phyloP scores from a whole-genome alignment of 2,329 filamentous ascomycete species.

The Lasiodiplodia theobromae region DNA sequence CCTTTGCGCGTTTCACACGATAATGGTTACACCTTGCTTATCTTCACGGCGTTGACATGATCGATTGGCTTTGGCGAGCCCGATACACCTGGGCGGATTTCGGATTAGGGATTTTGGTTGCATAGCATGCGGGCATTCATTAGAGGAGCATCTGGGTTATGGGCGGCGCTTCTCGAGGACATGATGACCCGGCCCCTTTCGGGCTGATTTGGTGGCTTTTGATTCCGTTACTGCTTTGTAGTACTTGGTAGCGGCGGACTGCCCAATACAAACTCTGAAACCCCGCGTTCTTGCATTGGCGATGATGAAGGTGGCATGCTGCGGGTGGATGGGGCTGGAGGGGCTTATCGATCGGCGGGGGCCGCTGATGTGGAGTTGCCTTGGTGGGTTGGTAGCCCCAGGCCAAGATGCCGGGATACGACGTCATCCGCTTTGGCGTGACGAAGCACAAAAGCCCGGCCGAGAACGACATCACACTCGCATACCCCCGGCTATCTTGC shows the following conservation, averaged over 20 bases:
- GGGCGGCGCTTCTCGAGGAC: conserved; percentile 32
- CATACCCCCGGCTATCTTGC: not conserved
- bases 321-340: not conserved
- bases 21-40: conserved; percentile 11
- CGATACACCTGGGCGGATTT: conserved; percentile 3
- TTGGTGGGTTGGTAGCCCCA: not conserved
- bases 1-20: conserved; percentile 19
- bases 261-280: conserved; percentile 22
- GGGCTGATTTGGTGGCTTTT: conserved; percentile 16
- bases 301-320: not conserved
- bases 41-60: conserved; percentile 11
- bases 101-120: conserved; percentile 14
- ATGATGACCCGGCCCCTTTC: conserved; percentile 26
- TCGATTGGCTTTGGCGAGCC: not conserved
- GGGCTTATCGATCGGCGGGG: conserved; percentile 12
- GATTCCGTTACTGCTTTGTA: conserved; percentile 18
- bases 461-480: conserved; percentile 14
- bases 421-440: conserved; percentile 19
- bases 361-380: conserved; percentile 9
- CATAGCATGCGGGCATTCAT: conserved; percentile 29
- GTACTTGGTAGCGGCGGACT: conserved; percentile 1
- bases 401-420: not conserved
- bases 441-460: conserved; percentile 11
- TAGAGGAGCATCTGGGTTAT: conserved; percentile 30
- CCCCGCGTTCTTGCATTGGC: conserved; percentile 11